Evolutionary conservation across 495 filamentous ascomycete genomes (phyloP).

Genomic region (Lasiosphaeria hispida): DNA sequence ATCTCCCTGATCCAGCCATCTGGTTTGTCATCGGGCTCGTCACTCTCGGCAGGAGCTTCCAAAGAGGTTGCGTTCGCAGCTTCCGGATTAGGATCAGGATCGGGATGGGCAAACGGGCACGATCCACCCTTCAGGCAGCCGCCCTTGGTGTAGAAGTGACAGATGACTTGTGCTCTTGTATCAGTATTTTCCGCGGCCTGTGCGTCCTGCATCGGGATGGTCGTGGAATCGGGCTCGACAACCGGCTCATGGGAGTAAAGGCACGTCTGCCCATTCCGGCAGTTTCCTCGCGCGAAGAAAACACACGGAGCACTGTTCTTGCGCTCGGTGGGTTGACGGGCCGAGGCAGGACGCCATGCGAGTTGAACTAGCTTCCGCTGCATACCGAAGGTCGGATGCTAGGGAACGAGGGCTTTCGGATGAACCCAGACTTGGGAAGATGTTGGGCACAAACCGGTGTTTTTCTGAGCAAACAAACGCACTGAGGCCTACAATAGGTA

Average conservation of each 20-base stretch:
- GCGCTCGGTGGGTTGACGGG: not conserved
- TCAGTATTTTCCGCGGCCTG: not conserved
- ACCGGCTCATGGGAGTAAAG: not conserved
- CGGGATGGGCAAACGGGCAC: conserved; percentile 2
- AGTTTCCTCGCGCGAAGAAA: conserved; percentile 1
- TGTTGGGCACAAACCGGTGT: too few species aligned
- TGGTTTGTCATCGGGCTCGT: conserved; percentile 2
- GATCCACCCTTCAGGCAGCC: not conserved
- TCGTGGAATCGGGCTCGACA: not conserved
- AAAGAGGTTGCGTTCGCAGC: not conserved
- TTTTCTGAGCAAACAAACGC: too few species aligned
- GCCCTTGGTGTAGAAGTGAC: not conserved
- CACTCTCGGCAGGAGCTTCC: too few species aligned
- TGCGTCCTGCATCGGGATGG: not conserved
- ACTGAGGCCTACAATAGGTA: too few species aligned
- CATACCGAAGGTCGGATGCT: not conserved
- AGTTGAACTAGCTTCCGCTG: not conserved
- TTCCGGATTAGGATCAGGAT: not conserved
- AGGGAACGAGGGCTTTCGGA: too few species aligned
- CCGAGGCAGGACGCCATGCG: not conserved
- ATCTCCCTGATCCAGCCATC: conserved; percentile 24
- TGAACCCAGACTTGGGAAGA: too few species aligned
- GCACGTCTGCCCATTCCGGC: not conserved
- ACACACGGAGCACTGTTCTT: not conserved
- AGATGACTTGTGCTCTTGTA: not conserved